Evolutionary conservation across 164 flowering plant species (phyloP), one percentile per base, ranked within the genome.

Genomic region (Vitis labrusca): DNA sequence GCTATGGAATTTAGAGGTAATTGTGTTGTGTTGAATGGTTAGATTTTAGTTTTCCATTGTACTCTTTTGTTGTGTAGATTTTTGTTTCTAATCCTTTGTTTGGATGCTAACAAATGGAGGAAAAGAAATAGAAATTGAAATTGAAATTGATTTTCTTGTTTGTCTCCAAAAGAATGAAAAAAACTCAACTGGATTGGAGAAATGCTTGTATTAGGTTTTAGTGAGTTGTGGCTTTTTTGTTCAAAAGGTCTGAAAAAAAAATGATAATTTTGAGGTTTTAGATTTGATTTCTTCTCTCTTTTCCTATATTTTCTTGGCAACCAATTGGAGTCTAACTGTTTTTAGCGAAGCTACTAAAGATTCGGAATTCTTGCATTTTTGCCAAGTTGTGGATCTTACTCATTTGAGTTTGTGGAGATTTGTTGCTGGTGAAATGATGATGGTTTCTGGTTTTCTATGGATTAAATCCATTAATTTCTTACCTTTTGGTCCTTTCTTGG

Each of bases 301-400:
- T 5, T 2, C 56, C 56, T 10, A 13, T 0, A 12, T 53, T 10
- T 13, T 53, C 0, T 53, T n/a, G 15, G 3, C 14, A 53, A 12
- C 56, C n/a, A 53, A 53, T 9, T 14, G n/a, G 15, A 13, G 44
- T 37, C 44, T 14, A 13, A n/a, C n/a, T 53, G n/a, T 53, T 53
- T 53, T 11, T 13, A 53, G 15, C n/a, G 4, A 53, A 11, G 15
- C n/a, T 11, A n/a, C n/a, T n/a, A 10, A 13, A 53, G 15, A 53
- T 53, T 53, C 0, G 0, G 56, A 14, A 53, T 53, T 53, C n/a
- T 53, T 53, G n/a, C 56, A 53, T 53, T 53, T n/a, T 13, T 53
- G 10, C n/a, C n/a, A 14, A 10, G 17, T 27, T 53, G 13, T 73
- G 62, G 69, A 64, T 68, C 72, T 64, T 68, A 49, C 16, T 47